Evolutionary conservation across 2,329 filamentous ascomycete genomes (phyloP), one percentile per base, ranked within the genome.

Genomic region (Pestalotiopsis sp.): DNA sequence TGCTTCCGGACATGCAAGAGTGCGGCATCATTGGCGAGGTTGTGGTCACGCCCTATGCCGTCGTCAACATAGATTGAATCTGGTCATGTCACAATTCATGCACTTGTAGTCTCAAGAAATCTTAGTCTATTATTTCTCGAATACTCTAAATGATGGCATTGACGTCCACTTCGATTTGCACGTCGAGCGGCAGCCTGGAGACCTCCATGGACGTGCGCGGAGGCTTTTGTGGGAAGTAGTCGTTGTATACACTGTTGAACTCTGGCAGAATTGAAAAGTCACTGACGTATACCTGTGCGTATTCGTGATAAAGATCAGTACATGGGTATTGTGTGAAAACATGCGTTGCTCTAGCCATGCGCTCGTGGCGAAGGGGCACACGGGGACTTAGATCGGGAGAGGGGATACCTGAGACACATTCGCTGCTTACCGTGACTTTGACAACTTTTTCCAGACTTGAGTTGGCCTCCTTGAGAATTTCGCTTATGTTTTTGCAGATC

Each of bases 211-310:
- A 63, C 5, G 60, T 63, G 4, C 60, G 27, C 11, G 60, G 60
- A 3, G 60, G 60, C 20, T 63, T 63, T 4, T 63, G 60, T 17
- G 60, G 60, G 60, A 63, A 63, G 38, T 63, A 63, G 27, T 38
- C 38, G 36, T 63, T 63, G 3, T 63, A 63, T 5, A 63, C 60
- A 12, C 14, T 45, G n/a, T 63, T 63, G 38, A 63, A 63, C 36
- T 63, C 60, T 5, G 60, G 60, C 12, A 63, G 38, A 17, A 20
- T 63, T 7, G 60, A 63, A 13, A 63, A 39, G 31, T 63, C 36
- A 36, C 7, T 63, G 12, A 63, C 60, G 36, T 63, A 63, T n/a
- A 63, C 60, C 60, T 63, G 27, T 36, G 14, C 25, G 1, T 4
- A n/a, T 36, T 36, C 23, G 11, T 0, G 2, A 7, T 12, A 2